phyloP scores from a whole-genome alignment of 2,329 filamentous ascomycete species.

The Trichoderma sp. region DNA sequence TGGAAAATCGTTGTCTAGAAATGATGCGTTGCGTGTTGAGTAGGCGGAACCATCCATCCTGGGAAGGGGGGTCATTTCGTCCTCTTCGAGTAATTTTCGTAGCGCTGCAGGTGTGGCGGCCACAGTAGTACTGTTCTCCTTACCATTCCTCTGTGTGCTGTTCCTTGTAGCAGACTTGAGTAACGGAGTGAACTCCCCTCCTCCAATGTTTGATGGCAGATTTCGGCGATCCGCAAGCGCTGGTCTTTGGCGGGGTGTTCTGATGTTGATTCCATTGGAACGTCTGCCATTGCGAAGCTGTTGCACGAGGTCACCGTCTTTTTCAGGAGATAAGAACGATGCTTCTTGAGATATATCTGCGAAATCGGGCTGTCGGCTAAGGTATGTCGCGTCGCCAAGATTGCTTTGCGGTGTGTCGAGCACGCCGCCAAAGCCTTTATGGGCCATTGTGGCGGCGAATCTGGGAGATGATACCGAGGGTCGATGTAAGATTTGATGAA shows the following conservation, averaged over 20 bases:
- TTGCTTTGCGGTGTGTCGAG: conserved; percentile 89
- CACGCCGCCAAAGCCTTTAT: conserved; percentile 62
- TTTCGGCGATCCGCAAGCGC: conserved; percentile 74
- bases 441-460: conserved; percentile 56
- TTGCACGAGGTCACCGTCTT: conserved; percentile 69
- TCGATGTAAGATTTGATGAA: neutral
- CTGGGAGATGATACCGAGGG: neutral
- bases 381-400: conserved; percentile 79
- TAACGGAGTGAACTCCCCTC: conserved; percentile 89
- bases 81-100: conserved; percentile 68
- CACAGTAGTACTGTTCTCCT: conserved; percentile 62
- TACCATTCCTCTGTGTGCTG: conserved; percentile 68
- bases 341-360: conserved; percentile 81
- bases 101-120: conserved; percentile 69
- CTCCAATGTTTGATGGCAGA: conserved; percentile 65
- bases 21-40: conserved; percentile 65
- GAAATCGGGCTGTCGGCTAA: conserved; percentile 71
- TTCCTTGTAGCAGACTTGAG: conserved; percentile 79
- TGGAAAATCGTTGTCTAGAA: conserved; percentile 72
- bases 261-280: conserved; percentile 59
- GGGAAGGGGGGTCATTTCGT: conserved; percentile 76
- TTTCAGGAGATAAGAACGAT: conserved; percentile 81
- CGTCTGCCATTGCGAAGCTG: conserved; percentile 69
- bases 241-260: conserved; percentile 73
- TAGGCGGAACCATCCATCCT: conserved; percentile 73